Conservation (phyloP, 495 filamentous ascomycete species). For the Neurospora sp. region DNA sequence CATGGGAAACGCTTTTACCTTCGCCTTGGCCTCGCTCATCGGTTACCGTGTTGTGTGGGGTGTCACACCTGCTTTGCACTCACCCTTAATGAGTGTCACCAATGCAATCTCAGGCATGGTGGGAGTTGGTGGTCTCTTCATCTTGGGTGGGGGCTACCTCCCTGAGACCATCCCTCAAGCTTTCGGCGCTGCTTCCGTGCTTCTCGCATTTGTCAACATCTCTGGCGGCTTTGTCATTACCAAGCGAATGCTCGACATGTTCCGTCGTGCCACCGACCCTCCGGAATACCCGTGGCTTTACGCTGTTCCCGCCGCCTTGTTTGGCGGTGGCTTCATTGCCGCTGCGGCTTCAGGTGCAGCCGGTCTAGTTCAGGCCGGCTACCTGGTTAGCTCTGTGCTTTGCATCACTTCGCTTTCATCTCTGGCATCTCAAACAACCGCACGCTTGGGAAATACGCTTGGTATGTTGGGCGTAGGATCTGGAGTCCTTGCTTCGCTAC, state of each 20-base stretch:
- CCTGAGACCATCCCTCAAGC: constrained; percentile 67
- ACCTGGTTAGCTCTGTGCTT: constrained; percentile 65
- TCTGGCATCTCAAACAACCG: constrained; percentile 65
- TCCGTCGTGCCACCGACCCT: constrained; percentile 68
- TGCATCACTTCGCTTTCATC: constrained; percentile 67
- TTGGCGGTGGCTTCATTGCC: constrained; percentile 65
- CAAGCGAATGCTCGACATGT: constrained; percentile 89
- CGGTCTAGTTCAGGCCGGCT: constrained; percentile 71
- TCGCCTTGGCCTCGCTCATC: constrained; percentile 65
- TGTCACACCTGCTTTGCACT: constrained; percentile 65
- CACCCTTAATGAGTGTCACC: constrained; percentile 76
- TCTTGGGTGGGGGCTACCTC: constrained; percentile 64
- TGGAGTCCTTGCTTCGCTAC: constrained; percentile 66
- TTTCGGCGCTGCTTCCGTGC: constrained; percentile 66
- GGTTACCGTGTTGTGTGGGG: constrained; percentile 79
- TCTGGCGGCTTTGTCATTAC: constrained; percentile 76
- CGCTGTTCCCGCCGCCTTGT: constrained; percentile 59
- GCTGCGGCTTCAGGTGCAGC: constrained; percentile 68
- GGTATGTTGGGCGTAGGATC: constrained; percentile 71
- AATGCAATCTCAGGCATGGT: constrained; percentile 86
- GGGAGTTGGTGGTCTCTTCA: constrained; percentile 70
- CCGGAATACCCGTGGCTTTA: constrained; percentile 79
- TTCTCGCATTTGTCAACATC: constrained; percentile 74
- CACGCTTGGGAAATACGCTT: constrained; percentile 68
- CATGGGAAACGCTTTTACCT: constrained; percentile 74